Conservation (phyloP, 176 grass and related monocot species). For the Phyllostachys edulis region DNA sequence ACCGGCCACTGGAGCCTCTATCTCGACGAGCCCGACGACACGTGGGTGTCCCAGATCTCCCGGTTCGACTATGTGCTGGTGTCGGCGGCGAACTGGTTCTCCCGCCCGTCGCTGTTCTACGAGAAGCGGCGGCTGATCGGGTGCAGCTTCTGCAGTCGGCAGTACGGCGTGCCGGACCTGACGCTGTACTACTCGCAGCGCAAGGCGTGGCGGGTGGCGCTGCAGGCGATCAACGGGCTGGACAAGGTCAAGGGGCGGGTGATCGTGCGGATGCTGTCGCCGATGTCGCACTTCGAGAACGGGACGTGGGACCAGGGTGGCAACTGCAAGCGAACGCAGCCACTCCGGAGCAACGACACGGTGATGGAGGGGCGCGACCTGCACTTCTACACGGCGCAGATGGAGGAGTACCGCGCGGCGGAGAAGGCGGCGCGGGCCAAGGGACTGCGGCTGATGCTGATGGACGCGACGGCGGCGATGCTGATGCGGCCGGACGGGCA, state of each 20-base stretch:
- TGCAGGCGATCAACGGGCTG: conserved; percentile 52
- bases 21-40: conserved; percentile 64
- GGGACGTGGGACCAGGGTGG: conserved; percentile 85
- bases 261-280: conserved; percentile 68
- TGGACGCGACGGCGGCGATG: conserved; percentile 67
- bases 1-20: conserved; percentile 70
- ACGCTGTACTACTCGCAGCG: conserved; percentile 68
- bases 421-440: conserved; percentile 23
- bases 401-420: conserved; percentile 66
- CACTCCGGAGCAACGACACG: conserved; percentile 54
- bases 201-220: conserved; percentile 52
- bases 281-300: conserved; percentile 88
- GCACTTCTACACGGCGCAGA: conserved; percentile 59
- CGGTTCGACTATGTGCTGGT: conserved; percentile 75
- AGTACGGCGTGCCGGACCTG: conserved; percentile 67
- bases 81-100: conserved; percentile 80
- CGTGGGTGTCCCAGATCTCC: conserved; percentile 56
- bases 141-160: conserved; percentile 64
- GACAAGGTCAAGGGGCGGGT: conserved; percentile 26
- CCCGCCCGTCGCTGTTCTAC: conserved; percentile 65
- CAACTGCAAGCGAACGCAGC: conserved; percentile 55
- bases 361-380: conserved; percentile 51
- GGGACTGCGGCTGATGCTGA: conserved; percentile 47
- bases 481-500: conserved; percentile 83
- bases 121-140: conserved; percentile 49